phyloP scores from a whole-genome alignment of 163 green algal species.

The Trebouxiophyceae sp. region DNA sequence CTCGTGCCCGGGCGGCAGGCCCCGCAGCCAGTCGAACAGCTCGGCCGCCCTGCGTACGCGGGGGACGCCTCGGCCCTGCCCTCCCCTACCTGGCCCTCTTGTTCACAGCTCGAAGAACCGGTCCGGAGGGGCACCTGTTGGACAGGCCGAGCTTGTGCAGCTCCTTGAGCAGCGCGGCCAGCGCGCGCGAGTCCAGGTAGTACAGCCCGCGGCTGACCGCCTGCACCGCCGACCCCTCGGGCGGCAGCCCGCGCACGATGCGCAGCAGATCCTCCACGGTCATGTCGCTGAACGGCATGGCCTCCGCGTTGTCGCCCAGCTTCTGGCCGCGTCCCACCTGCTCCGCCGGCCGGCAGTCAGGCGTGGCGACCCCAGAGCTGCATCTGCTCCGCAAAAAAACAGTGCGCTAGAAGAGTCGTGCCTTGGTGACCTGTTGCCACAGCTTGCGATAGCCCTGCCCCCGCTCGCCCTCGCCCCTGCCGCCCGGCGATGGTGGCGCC shows the following conservation, averaged over 20 bases:
- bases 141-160: slow-evolving; percentile 48
- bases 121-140: slow-evolving; percentile 13
- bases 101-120: not conserved
- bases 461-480: not conserved
- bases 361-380: not conserved
- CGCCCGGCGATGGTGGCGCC: not conserved
- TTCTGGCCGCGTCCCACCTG: slow-evolving; percentile 33
- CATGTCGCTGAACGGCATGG: slow-evolving; percentile 36
- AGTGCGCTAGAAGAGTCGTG: not conserved
- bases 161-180: slow-evolving; percentile 74
- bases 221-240: slow-evolving; percentile 37
- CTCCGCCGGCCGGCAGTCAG: no score
- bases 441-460: slow-evolving; percentile 34
- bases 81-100: not conserved
- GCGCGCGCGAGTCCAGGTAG: slow-evolving; percentile 65
- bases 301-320: slow-evolving; percentile 20
- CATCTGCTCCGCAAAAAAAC: not conserved
- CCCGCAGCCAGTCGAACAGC: slow-evolving; percentile 75
- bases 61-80: no score
- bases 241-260: slow-evolving; percentile 44
- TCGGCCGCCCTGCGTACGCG: slow-evolving; percentile 32
- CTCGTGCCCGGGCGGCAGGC: slow-evolving; percentile 24
- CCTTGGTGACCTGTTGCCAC: slow-evolving; percentile 35
- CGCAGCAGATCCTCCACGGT: slow-evolving; percentile 64
- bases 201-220: slow-evolving; percentile 52